These are phyloP conservation scores for Neonectria neomacrospora DNA, from an alignment of 2,329 filamentous ascomycete species.

Conservation along the genomic window DNA sequence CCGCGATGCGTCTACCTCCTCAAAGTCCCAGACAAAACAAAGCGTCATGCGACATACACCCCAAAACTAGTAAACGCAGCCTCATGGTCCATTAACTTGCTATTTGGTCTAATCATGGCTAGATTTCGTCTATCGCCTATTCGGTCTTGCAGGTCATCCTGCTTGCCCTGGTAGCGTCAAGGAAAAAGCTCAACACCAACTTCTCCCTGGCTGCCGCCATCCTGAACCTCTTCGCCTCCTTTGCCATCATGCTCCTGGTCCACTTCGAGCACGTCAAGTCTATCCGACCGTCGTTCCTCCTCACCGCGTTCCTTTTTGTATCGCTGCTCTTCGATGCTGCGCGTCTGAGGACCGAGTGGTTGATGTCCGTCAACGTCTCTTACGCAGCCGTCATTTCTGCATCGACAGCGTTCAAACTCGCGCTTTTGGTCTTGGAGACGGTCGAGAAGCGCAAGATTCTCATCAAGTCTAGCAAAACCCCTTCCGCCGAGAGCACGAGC, in stretches of 20 bases:
- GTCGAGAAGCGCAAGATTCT: conserved; percentile 48
- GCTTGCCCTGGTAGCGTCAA: conserved; percentile 41
- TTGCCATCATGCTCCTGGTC: conserved; percentile 43
- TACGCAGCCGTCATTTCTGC: conserved; percentile 42
- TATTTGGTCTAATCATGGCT: conserved; percentile 2
- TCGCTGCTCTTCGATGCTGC: conserved; percentile 49
- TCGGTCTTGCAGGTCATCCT: conserved; percentile 42
- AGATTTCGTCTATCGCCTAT: conserved; percentile 42
- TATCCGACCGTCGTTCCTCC: conserved; percentile 47
- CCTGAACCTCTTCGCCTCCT: conserved; percentile 44
- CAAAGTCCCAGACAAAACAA: conserved; percentile 38
- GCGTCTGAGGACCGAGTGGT: conserved; percentile 48
- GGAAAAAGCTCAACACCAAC: conserved; percentile 40
- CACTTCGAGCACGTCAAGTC: conserved; percentile 50
- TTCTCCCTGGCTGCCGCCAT: conserved; percentile 46
- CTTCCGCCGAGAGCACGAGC: conserved; percentile 62
- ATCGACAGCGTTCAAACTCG: conserved; percentile 41
- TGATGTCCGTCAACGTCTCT: conserved; percentile 40
- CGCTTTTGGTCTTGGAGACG: conserved; percentile 43
- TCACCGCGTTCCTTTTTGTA: conserved; percentile 45
- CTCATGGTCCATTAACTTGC: not conserved
- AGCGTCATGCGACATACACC: conserved; percentile 42
- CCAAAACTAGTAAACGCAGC: conserved; percentile 40
- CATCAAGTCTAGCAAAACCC: conserved; percentile 52
- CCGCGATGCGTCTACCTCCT: conserved; percentile 42